Evolutionary conservation across 768 basidiomycete species (phyloP).

Genomic region (Mrakia blollopis): DNA sequence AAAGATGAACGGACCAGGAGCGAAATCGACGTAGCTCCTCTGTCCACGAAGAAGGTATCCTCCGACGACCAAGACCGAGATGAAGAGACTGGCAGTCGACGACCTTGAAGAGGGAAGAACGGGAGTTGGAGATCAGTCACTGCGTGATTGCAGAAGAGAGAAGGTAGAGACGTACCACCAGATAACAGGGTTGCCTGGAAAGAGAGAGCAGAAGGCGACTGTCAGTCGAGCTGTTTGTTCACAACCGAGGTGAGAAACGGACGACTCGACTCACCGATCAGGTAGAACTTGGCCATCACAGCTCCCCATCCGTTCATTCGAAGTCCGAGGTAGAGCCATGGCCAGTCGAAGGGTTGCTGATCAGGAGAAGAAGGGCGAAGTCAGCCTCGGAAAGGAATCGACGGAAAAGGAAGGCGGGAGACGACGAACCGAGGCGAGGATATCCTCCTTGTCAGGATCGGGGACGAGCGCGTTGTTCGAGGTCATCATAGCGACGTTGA

Average conservation of each 20-base stretch:
- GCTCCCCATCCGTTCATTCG: conserved; percentile 98
- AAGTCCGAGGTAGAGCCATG: conserved; percentile 77
- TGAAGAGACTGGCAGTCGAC: conserved; percentile 56
- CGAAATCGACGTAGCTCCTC: conserved; percentile 87
- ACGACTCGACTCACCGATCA: conserved; percentile 49
- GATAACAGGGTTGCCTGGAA: conserved; percentile 71
- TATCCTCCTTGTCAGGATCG: conserved; percentile 97
- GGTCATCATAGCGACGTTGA: conserved; percentile 99
- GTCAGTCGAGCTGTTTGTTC: neutral
- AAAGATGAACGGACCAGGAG: conserved; percentile 56
- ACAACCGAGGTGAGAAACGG: no score
- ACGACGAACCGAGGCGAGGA: conserved; percentile 66
- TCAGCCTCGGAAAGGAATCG: neutral
- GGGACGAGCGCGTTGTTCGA: conserved; percentile 97
- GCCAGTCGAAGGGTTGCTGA: conserved; percentile 80
- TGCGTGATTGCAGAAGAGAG: no score
- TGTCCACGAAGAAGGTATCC: conserved; percentile 77
- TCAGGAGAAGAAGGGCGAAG: neutral
- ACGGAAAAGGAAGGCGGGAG: neutral
- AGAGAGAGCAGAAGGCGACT: neutral
- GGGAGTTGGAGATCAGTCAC: no score
- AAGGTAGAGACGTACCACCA: conserved; percentile 68
- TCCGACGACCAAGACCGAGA: conserved; percentile 53
- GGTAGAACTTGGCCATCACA: conserved; percentile 79
- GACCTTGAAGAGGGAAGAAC: no score